These are phyloP conservation scores for Fusarium camptoceras DNA, from an alignment of 2,329 filamentous ascomycete species.

Conservation along the genomic window DNA sequence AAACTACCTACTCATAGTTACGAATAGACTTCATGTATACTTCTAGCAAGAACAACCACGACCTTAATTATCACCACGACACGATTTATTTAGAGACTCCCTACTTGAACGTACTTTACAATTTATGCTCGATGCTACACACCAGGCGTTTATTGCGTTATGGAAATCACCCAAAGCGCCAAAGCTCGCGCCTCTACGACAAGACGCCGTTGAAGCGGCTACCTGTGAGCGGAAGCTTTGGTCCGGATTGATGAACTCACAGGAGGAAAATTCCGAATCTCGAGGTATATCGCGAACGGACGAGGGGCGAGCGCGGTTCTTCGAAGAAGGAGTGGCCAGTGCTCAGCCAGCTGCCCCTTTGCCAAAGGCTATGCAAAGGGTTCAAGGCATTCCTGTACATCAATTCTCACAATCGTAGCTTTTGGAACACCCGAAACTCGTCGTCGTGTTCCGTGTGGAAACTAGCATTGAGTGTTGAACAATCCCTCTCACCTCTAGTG, in stretches of 20 bases:
- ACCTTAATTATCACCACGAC: background rate
- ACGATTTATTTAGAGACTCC: background rate
- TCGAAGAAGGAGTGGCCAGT: background rate
- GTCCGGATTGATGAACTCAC: background rate
- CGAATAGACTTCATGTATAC: no score
- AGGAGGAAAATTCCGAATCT: background rate
- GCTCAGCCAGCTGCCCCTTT: background rate
- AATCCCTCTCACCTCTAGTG: fast-evolving
- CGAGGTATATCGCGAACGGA: background rate
- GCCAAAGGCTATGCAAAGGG: background rate
- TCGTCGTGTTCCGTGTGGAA: background rate
- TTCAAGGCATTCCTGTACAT: background rate
- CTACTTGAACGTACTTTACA: background rate
- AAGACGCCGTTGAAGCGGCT: background rate
- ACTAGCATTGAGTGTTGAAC: background rate
- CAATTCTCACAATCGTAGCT: background rate
- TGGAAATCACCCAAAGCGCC: no score
- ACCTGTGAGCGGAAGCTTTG: background rate
- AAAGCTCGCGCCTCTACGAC: background rate
- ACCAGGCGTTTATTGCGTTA: background rate
- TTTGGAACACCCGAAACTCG: background rate
- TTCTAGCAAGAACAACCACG: no score
- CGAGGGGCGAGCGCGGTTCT: background rate
- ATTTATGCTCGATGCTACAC: fast-evolving
- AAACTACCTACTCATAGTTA: no score